Base-by-base conservation (phyloP, 306 rosid genomes). In the Cicer bijugum region DNA sequence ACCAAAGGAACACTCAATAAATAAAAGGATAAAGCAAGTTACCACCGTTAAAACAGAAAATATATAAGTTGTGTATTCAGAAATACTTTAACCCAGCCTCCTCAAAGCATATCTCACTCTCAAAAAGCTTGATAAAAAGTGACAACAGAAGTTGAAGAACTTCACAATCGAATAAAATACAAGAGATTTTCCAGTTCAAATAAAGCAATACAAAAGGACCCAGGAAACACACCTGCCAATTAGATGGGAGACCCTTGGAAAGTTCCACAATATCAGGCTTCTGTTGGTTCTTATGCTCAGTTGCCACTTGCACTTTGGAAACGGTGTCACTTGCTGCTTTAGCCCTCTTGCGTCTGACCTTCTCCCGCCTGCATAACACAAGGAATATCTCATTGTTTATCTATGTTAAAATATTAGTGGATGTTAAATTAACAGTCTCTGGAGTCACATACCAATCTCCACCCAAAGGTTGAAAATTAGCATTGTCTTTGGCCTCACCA, bases 401-500 rank as follows among this genome's bases (percentile, higher is more conserved):
- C 73, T 33, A 51, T 42, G 46, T 35, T 38, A 55, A 33, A 53
- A 19, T 61, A 72, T 12, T 35, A 59, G 12, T 35, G 64, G 71
- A 72, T 1, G 19, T 37, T 42, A 74, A 63, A 60, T 44, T 47
- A 71, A 56, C 56, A 52, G 50, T 28, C 14, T 73, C 12, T 23
- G 60, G 16, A 69, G 59, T 43, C 35, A 28, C 93, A 56, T 90
- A 91, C 99, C 99, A 94, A 85, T 91, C 92, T 58, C 97, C 92
- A 33, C 97, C 97, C 44, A 94, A 83, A 62, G 97, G 99, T 79
- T 94, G 99, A 81, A 94, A 94, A 79, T 94, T 91, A 15, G 99
- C 97, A 78, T 94, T 94, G 69, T 89, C 96, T 85, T 81, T 94
- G 64, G 97, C 99, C 80, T 88, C 99, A 80, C 97, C 99, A 70